Percentiles rank a stretch among this genome's conserved stretches.
phyloP scores from a whole-genome alignment of 2,329 filamentous ascomycete genomes.

The Paecilomyces niveus region DNA sequence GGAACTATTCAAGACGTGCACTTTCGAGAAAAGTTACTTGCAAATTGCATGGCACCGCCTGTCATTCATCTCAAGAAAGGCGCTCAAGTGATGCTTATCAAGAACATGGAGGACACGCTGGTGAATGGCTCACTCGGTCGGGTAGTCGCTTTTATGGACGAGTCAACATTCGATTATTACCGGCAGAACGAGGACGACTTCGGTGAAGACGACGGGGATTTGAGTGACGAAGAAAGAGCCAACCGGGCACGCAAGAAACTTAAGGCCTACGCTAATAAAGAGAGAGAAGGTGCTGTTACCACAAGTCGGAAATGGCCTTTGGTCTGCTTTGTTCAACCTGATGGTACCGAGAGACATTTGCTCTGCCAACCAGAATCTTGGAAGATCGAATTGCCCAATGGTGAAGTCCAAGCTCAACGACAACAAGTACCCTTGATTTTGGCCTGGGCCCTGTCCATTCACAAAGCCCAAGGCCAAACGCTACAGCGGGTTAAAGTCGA shows the following conservation, averaged over 20 bases:
- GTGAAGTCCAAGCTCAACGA: conserved; percentile 84
- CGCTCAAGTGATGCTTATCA: conserved; percentile 99
- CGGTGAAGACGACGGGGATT: conserved; percentile 41
- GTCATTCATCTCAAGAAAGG: conserved; percentile 76
- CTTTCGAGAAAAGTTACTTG: conserved; percentile 67
- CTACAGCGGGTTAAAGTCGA: conserved; percentile 92
- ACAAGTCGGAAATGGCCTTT: conserved; percentile 64
- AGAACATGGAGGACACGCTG: conserved; percentile 89
- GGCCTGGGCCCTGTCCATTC: conserved; percentile 94
- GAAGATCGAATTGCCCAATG: conserved; percentile 96
- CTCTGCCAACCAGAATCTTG: conserved; percentile 83
- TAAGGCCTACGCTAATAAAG: conserved; percentile 43
- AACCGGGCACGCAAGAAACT: conserved; percentile 49
- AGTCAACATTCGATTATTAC: conserved; percentile 54
- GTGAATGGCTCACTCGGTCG: conserved; percentile 93
- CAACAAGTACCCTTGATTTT: conserved; percentile 80
- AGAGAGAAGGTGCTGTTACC: conserved; percentile 39
- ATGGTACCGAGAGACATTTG: conserved; percentile 68
- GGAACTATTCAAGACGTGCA: conserved; percentile 60
- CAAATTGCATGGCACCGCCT: conserved; percentile 90
- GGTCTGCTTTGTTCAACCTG: conserved; percentile 73
- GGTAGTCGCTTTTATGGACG: conserved; percentile 72
- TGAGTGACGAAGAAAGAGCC: conserved; percentile 35
- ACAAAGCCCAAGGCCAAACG: conserved; percentile 96
- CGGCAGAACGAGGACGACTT: conserved; percentile 52